Base-by-base conservation (phyloP, 495 filamentous ascomycete genomes). In the Neurospora terricola region DNA sequence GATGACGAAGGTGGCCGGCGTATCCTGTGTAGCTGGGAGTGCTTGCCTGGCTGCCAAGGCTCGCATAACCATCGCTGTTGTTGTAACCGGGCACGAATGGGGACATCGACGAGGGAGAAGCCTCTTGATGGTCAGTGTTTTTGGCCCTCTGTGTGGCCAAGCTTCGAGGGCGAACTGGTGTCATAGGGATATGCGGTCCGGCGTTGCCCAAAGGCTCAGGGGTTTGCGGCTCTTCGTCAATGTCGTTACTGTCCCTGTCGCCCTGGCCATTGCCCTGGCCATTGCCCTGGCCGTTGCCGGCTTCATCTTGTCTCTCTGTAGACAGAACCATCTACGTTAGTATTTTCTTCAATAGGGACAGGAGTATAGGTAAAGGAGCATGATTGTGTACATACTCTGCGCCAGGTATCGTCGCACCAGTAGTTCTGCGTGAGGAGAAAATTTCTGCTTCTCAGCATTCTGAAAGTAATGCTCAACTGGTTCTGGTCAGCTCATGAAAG, bases 381-480 rank as follows among this genome's bases (percentile, higher is more conserved):
- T 34, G 3, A 16, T 18, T 27, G 54, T 62, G 54, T 62, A 62
- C 54, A 34, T 62, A 62, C 54, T 62, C 27, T 34, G 54, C 1
- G 23, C 6, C 7, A 78, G 70, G n/a, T 83, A 80, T 40, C 80
- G 77, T 9, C 69, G 59, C 18, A 81, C 78, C 37, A 75, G 80
- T 5, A 21, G 5, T 2, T 43, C 66, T 0, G 78, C 81, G 23
- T 82, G 75, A 4, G 82, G 81, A 0, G 84, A 85, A 40, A 73
- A 72, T 9, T 78, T 76, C 3, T 75, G 69, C 2, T 73, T 78
- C 18, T 77, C 76, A 2, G 78, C 73, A 38, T 84, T 86, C 74
- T 83, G 81, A 72, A 81, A 85, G 69, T 79, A 85, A 71, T 86
- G 84, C 76, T 86, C 84, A 45, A 82, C 84, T 86, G 45, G n/a